phyloP scores from a whole-genome alignment of 2,329 filamentous ascomycete species.

The Diaporthe velutina region DNA sequence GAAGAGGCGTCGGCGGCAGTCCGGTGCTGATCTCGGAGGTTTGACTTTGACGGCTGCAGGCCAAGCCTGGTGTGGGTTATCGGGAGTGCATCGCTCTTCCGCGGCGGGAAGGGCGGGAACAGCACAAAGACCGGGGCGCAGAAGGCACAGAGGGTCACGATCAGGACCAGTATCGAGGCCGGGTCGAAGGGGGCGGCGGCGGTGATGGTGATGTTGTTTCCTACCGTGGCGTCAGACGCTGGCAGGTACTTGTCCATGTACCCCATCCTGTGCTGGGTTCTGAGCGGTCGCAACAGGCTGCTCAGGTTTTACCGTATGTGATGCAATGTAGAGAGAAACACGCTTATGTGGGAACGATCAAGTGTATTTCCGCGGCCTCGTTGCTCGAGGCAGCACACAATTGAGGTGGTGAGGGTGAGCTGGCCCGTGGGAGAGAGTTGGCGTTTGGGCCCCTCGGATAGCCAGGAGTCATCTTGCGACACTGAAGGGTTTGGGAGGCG shows the following conservation, averaged over 20 bases:
- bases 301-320: background rate
- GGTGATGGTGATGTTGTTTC: slow-evolving; percentile 23
- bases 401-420: background rate
- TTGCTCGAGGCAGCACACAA: background rate
- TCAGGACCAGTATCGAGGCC: slow-evolving; percentile 54
- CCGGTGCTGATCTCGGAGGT: slow-evolving; percentile 45
- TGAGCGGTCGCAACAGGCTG: background rate
- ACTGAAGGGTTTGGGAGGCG: slow-evolving; percentile 26
- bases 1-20: slow-evolving; percentile 31
- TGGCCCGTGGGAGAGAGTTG: background rate
- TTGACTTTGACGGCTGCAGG: slow-evolving; percentile 51
- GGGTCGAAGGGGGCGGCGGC: slow-evolving; percentile 43
- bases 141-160: slow-evolving; percentile 63
- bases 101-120: slow-evolving; percentile 67
- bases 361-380: background rate
- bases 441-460: slow-evolving; percentile 8
- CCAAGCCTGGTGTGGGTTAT: slow-evolving; percentile 68
- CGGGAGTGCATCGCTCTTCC: slow-evolving; percentile 64
- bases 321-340: background rate
- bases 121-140: slow-evolving; percentile 66
- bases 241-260: slow-evolving; percentile 30
- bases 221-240: slow-evolving; percentile 22
- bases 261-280: slow-evolving; percentile 5
- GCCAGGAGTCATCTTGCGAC: slow-evolving; percentile 30
- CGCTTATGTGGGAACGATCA: background rate